Conservation (phyloP, 169 alveolate species). For the Cryptosporidium viatorum region DNA sequence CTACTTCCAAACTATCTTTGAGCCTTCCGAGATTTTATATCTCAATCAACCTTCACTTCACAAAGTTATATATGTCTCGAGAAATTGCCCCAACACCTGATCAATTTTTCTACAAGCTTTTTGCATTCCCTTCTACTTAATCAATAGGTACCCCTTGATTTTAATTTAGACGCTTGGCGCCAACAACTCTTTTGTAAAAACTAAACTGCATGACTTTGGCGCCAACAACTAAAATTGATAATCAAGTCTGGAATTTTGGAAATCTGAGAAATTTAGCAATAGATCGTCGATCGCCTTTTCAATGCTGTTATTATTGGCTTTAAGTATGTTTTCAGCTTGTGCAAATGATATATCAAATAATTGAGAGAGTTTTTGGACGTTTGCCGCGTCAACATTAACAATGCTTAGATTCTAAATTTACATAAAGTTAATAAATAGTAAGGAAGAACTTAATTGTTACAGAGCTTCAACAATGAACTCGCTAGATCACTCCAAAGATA, state of each 20-base stretch:
- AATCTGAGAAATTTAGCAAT: constrained; percentile 41
- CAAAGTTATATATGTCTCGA: background rate
- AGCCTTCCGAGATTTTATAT: background rate
- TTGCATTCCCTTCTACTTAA: background rate
- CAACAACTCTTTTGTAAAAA: background rate
- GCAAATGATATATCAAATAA: constrained; percentile 12
- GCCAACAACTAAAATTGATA: constrained; percentile 1
- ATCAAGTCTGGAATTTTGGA: constrained; percentile 4
- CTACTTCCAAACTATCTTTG: background rate
- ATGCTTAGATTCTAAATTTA: constrained; percentile 34
- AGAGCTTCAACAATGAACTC: background rate
- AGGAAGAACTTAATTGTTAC: background rate
- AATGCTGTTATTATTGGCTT: constrained; percentile 7
- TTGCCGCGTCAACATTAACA: constrained; percentile 15
- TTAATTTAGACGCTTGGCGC: background rate
- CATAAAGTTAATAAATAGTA: background rate
- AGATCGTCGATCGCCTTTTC: constrained; percentile 10
- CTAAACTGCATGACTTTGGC: background rate
- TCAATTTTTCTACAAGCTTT: too few relatives aligned
- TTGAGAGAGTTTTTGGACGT: constrained; percentile 31
- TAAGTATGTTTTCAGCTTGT: constrained; percentile 38
- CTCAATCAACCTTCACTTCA: background rate
- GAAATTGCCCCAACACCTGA: background rate
- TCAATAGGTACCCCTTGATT: background rate
- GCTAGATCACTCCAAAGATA: background rate